Evolutionary conservation across 2,329 filamentous ascomycete species (phyloP).

Genomic region (Fusarium sp.): DNA sequence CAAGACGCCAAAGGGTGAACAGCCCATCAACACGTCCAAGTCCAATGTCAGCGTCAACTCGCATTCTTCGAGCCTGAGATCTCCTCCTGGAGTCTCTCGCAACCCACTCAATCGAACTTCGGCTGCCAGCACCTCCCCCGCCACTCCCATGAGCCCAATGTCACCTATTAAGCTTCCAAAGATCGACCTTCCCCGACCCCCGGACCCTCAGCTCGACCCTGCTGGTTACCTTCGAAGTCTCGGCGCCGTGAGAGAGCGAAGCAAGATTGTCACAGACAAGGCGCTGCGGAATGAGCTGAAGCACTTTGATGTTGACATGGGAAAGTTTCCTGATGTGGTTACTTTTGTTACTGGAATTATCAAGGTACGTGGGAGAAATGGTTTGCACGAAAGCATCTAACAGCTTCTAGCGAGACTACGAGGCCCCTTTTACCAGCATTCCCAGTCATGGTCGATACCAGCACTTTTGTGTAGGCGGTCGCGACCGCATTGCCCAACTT

Average conservation of each 20-base stretch:
- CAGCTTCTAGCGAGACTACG: conserved; percentile 62
- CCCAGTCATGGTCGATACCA: conserved; percentile 89
- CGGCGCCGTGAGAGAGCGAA: conserved; percentile 85
- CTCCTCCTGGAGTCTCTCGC: conserved; percentile 34
- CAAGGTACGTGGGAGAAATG: conserved; percentile 71
- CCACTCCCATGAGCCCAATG: conserved; percentile 63
- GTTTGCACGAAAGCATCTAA: neutral
- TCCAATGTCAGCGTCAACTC: conserved; percentile 65
- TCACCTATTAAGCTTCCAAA: conserved; percentile 71
- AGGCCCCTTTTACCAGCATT: conserved; percentile 69
- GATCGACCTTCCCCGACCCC: conserved; percentile 83
- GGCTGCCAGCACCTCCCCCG: conserved; percentile 58
- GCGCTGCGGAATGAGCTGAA: conserved; percentile 80
- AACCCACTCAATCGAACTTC: conserved; percentile 62
- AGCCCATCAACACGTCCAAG: conserved; percentile 55
- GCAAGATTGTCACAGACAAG: conserved; percentile 78
- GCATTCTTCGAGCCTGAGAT: conserved; percentile 55
- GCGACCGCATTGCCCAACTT: conserved; percentile 77
- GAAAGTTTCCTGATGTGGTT: conserved; percentile 85
- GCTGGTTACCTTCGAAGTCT: conserved; percentile 92
- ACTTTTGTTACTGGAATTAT: conserved; percentile 92
- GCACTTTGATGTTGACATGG: conserved; percentile 90
- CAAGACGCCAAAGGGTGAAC: conserved; percentile 58
- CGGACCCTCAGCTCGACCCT: conserved; percentile 88
- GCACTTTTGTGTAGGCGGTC: conserved; percentile 84